Base-by-base conservation (phyloP, 2,329 filamentous ascomycete species). In the Pseudocercospora vitis region DNA sequence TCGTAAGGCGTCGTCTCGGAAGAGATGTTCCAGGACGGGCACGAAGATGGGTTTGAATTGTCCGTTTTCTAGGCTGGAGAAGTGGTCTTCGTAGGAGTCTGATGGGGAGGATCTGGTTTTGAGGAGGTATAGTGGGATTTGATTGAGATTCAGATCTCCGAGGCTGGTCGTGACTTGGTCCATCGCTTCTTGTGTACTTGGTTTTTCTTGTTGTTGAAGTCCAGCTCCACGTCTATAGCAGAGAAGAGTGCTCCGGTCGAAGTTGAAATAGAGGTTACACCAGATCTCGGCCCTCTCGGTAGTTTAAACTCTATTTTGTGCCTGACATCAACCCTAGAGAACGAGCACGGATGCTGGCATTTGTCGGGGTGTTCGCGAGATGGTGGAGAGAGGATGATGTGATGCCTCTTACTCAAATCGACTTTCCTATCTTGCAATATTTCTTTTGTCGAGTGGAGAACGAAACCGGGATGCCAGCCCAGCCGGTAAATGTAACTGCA, bases 51-150 rank as follows among this genome's bases (percentile, higher is more conserved):
- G 86, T 7, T 78, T 75, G 66, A 87, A 89, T 9, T 65, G 66
- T 48, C 71, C 74, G 37, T 72, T 58, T 24, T 74, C 69, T 44
- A 74, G 66, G 31, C 67, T 67, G 35, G 76, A 74, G 66, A 91
- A 87, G 39, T 84, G 76, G 44, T 89, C 83, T 61, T 88, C 79
- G 67, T 94, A 94, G 7, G 81, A 79, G 68, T 94, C 89, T 39
- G 74, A 78, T 0, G 88, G 88, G 0, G 74, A 77, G 0, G 88
- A 92, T 65, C 81, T 86, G 2, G 89, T 92, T 72, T 94, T 94
- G 50, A 94, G 80, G 1, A 94, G 77, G 18, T 92, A 75, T 18
- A 94, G 72, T 1, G 87, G 85, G 21, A 68, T 68, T 45, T 70
- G 65, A 45, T 66, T 58, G 19, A 67, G 45, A 7, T 42, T 60